Base-by-base conservation (phyloP, 805 yeast genomes). In the Zygotorulaspora danielsina region DNA sequence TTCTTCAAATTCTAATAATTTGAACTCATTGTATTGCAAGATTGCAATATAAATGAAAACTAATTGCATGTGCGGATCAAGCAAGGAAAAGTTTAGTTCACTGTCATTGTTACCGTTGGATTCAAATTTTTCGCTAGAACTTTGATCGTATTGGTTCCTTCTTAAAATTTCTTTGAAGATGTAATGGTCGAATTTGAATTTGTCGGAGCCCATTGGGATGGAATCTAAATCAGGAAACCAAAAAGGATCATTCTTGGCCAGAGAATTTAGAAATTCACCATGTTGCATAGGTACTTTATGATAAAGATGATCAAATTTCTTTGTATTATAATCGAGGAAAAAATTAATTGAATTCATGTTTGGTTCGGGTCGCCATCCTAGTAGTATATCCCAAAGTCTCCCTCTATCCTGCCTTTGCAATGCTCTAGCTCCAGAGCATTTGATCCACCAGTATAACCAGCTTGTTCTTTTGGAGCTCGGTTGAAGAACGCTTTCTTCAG, bases 371-470 rank as follows among this genome's bases (percentile, higher is more conserved):
- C 89, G 71, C 79, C 89, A 86, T 1, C 96, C 95, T 18, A 89
- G 61, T 32, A 88, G 62, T 47, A 79, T 65, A 64, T 89, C 97
- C 97, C 97, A 89, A 5, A 87, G 70, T 45, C 96, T 71, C 9
- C 93, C 96, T 37, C 96, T 65, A 61, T 87, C 96, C 42, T 71
- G 72, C 45, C 83, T 73, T 31, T 88, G 81, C 75, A 94, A 78
- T 5, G 82, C 87, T 61, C 84, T 84, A 10, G 93, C 76, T 15
- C 96, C 96, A 55, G 85, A 76, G 72, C 84, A 89, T 57, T 87
- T 86, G 47, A 89, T 69, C 97, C 97, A 89, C 95, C 96, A 89
- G 27, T 86, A 72, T 18, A 88, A 68, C 97, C 97, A 89, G 50
- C 85, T 93, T 46, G 83, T 87, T 44, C 76, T 70, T 30, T 72